phyloP scores from a whole-genome alignment of 345 rosid species.

The Citrus hindsii region DNA sequence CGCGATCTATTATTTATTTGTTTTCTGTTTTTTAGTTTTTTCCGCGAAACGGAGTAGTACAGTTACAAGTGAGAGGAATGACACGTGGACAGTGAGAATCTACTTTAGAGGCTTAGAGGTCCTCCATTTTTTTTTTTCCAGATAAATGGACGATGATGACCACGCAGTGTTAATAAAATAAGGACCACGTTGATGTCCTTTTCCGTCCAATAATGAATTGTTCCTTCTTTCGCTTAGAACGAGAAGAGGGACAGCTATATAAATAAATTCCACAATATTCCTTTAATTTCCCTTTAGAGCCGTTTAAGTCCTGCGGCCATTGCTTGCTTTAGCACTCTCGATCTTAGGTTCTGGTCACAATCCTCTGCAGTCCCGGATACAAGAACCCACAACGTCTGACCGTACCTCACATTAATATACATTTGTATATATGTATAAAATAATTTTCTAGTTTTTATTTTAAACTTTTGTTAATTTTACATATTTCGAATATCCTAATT shows the following conservation, averaged over 20 bases:
- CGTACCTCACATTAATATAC: no score
- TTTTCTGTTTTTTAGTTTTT: neutral
- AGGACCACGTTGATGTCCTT: slow-evolving; percentile 6
- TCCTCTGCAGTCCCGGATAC: neutral
- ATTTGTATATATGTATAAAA: no score
- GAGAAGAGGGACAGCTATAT: slow-evolving; percentile 19
- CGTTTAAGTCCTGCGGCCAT: slow-evolving; percentile 7
- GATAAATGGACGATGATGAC: slow-evolving; percentile 20
- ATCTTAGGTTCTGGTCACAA: neutral
- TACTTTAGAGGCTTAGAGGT: no score
- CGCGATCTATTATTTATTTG: neutral
- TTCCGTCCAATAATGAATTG: slow-evolving; percentile 6
- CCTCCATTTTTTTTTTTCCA: neutral
- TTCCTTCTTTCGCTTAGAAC: slow-evolving; percentile 26
- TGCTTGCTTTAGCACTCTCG: neutral
- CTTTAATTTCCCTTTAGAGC: slow-evolving; percentile 15
- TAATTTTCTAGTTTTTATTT: neutral
- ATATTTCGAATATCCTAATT: no score
- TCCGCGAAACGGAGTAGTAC: neutral
- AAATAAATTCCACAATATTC: neutral
- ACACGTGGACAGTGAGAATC: slow-evolving; percentile 18
- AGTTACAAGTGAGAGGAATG: neutral
- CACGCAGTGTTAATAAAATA: neutral
- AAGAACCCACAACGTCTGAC: neutral
- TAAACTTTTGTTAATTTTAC: neutral